phyloP scores from a whole-genome alignment of 225 moss, liverwort and hornwort species.

The Polytrichum commune region DNA sequence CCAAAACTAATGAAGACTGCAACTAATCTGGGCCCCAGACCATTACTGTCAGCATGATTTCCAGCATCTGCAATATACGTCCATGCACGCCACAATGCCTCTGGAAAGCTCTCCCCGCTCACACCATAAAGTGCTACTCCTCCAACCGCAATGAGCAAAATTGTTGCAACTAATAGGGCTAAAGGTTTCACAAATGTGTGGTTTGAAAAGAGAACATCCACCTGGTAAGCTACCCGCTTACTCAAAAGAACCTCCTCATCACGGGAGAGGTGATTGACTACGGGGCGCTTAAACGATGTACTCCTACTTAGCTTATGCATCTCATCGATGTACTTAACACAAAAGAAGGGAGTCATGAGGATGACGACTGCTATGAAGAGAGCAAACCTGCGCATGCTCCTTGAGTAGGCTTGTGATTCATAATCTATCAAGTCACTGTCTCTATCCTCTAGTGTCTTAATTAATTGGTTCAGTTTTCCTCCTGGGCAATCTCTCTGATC shows the following conservation, averaged over 20 bases:
- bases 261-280: not conserved
- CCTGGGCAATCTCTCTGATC: slow-evolving; percentile 22
- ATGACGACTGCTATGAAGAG: slow-evolving; percentile 31
- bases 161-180: slow-evolving; percentile 50
- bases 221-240: slow-evolving; percentile 45
- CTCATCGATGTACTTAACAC: slow-evolving; percentile 49
- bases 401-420: slow-evolving; percentile 7
- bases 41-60: slow-evolving; percentile 58
- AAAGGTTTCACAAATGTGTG: slow-evolving; percentile 46
- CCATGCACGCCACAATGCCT: slow-evolving; percentile 59
- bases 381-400: slow-evolving; percentile 35
- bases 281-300: not conserved
- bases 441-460: not conserved
- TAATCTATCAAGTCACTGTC: slow-evolving; percentile 3
- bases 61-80: slow-evolving; percentile 58
- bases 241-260: slow-evolving; percentile 52
- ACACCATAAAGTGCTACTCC: slow-evolving; percentile 53
- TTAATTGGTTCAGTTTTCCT: slow-evolving; percentile 1
- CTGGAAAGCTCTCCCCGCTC: slow-evolving; percentile 38
- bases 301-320: slow-evolving; percentile 27
- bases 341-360: slow-evolving; percentile 32
- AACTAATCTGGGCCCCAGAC: slow-evolving; percentile 42
- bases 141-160: slow-evolving; percentile 47
- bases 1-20: slow-evolving; percentile 53
- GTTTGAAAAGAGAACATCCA: slow-evolving; percentile 55